These are phyloP conservation scores for Lithocarpus polystachyus DNA, from an alignment of 306 rosid genomes.

Conservation along the genomic window DNA sequence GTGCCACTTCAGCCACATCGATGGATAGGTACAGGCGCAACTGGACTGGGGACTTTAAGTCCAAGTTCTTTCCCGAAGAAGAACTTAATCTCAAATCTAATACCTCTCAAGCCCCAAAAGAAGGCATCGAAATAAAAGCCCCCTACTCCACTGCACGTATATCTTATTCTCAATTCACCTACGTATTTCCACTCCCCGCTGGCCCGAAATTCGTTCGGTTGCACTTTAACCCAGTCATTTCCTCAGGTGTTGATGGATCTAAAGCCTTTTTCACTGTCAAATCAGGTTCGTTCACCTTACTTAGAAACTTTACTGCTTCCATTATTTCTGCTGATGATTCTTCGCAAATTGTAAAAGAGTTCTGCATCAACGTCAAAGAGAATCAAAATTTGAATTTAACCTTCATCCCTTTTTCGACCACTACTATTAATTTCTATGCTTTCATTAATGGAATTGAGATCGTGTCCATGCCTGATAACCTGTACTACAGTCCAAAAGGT, in stretches of 20 bases:
- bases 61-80: background rate
- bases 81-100: background rate
- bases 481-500: background rate
- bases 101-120: background rate
- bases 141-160: background rate
- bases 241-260: conserved; percentile 6
- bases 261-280: too few relatives aligned
- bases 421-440: background rate
- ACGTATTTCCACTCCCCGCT: background rate
- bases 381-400: background rate
- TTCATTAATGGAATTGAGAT: background rate
- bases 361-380: background rate
- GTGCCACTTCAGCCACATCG: background rate
- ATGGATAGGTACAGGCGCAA: background rate
- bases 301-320: too few relatives aligned
- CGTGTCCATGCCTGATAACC: background rate
- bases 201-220: conserved; percentile 14
- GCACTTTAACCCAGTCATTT: conserved; percentile 29
- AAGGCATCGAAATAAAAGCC: fast-evolving
- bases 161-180: background rate
- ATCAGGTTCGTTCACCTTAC: too few relatives aligned
- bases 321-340: background rate
- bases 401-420: background rate
- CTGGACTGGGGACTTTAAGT: background rate
- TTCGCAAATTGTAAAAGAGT: background rate